Evolutionary conservation across 257 asterid species (phyloP).

Genomic region (Fraxinus anomala): DNA sequence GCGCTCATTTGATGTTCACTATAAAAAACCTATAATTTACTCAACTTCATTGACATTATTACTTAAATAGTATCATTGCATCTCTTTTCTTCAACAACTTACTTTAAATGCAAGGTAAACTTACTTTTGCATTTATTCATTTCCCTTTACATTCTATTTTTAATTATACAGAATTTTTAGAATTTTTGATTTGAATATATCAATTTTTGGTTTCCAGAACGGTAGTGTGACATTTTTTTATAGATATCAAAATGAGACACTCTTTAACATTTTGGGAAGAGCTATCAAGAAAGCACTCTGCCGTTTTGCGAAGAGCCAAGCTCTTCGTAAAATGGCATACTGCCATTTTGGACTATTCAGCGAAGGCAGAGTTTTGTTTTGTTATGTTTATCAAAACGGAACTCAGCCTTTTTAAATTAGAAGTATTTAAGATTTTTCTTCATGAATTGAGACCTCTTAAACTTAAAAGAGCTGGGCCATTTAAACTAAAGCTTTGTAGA

Average conservation of each 20-base stretch:
- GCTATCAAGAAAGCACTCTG: background rate
- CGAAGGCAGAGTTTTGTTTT: background rate
- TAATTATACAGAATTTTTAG: background rate
- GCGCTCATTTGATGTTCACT: background rate
- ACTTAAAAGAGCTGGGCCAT: background rate
- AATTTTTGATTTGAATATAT: too few species aligned
- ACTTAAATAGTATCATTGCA: background rate
- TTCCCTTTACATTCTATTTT: background rate
- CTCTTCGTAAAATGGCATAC: background rate
- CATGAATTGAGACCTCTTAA: background rate
- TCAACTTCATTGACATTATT: background rate
- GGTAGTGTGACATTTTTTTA: background rate
- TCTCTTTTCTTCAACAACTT: background rate
- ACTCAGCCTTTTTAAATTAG: background rate
- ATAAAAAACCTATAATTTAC: background rate
- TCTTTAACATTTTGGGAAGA: background rate
- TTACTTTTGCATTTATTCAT: background rate
- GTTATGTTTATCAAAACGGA: background rate
- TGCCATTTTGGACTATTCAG: background rate
- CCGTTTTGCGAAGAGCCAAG: background rate
- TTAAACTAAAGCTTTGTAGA: background rate
- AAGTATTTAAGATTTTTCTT: background rate
- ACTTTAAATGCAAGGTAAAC: background rate
- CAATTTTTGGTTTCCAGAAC: background rate
- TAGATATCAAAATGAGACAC: background rate